These are phyloP conservation scores for Eimeria falciformis DNA, from an alignment of 169 alveolate species.

Conservation along the genomic window DNA sequence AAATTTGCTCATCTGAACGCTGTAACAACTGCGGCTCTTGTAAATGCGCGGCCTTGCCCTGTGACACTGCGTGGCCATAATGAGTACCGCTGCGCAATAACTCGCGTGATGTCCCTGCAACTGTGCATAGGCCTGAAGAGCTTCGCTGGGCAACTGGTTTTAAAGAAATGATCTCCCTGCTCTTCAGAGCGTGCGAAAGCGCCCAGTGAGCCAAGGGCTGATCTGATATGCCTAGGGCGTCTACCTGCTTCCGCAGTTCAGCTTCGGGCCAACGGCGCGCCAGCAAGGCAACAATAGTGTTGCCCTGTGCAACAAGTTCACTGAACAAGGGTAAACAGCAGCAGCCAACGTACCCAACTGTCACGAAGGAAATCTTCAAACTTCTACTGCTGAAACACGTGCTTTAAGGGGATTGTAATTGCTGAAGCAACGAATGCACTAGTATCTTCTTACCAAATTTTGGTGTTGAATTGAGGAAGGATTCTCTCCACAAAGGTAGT, in stretches of 20 bases:
- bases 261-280: conserved; percentile 71
- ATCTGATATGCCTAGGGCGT: conserved; percentile 50
- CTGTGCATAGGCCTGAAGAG: background rate
- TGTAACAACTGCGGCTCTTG: background rate
- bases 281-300: conserved; percentile 62
- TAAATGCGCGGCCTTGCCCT: background rate
- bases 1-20: conserved; percentile 1
- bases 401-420: background rate
- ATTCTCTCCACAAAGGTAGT: conserved; percentile 32
- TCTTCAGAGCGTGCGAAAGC: conserved; percentile 48
- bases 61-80: background rate
- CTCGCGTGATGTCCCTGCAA: background rate
- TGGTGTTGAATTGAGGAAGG: conserved; percentile 39
- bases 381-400: background rate
- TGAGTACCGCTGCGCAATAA: background rate
- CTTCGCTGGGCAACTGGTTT: background rate
- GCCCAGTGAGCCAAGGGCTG: conserved; percentile 69
- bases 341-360: background rate
- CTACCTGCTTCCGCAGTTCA: conserved; percentile 32
- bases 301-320: conserved; percentile 53
- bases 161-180: background rate
- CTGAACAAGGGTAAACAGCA: conserved; percentile 35
- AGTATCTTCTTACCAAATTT: conserved; percentile 24
- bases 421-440: background rate
- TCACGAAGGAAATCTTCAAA: background rate